Conservation (phyloP, 73 alveolate species). For the Paraurostyla sp. region DNA sequence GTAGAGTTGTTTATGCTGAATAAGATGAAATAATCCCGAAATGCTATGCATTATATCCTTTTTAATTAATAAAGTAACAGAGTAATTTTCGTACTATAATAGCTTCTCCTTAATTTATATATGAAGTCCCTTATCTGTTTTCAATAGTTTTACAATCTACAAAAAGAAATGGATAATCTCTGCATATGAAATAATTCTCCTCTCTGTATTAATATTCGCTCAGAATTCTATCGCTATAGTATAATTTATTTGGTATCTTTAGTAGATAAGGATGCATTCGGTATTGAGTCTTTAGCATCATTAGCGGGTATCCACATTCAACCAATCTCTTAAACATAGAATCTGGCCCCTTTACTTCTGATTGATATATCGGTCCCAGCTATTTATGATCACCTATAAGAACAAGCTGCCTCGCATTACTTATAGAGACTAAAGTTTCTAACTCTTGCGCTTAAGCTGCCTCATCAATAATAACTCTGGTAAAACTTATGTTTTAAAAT, state of each 20-base stretch:
- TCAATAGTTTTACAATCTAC: background rate
- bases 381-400: conserved; percentile 8
- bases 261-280: conserved; percentile 38
- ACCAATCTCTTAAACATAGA: background rate
- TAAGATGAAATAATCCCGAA: conserved; percentile 29
- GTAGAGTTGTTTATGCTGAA: background rate
- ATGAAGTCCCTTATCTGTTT: background rate
- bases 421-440: background rate
- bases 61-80: background rate
- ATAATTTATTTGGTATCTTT: background rate
- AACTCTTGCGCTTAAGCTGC: conserved; percentile 5
- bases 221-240: background rate
- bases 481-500: background rate
- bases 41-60: background rate
- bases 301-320: background rate
- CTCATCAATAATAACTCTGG: conserved; percentile 20
- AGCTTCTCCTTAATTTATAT: background rate
- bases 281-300: background rate
- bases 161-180: conserved; percentile 6
- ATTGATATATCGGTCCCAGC: background rate
- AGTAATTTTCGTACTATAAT: background rate
- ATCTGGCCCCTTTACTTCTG: background rate
- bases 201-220: background rate
- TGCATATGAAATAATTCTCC: background rate
- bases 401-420: background rate